These are phyloP conservation scores for Madurella fahalii DNA, from an alignment of 2,329 filamentous ascomycete genomes.

Conservation along the genomic window DNA sequence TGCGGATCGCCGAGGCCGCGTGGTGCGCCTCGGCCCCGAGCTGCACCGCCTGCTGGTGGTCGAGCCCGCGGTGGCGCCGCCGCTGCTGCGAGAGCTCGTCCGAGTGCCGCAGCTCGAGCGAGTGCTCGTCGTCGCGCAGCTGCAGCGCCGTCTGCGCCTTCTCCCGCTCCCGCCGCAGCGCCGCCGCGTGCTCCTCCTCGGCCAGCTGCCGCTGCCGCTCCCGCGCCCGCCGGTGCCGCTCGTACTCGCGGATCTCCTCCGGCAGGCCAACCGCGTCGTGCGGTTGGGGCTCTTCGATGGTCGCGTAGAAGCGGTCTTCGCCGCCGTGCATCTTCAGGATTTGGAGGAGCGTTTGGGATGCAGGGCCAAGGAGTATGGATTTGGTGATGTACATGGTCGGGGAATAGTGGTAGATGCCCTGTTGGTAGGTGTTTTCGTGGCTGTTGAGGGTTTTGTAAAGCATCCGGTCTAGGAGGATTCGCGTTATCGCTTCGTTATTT, in stretches of 20 bases:
- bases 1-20: slow-evolving; percentile 15
- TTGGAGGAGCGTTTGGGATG: slow-evolving; percentile 15
- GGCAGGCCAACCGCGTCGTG: slow-evolving; percentile 24
- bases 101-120: slow-evolving; percentile 13
- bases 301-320: slow-evolving; percentile 25
- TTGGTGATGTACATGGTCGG: slow-evolving; percentile 31
- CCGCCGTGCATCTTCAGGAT: slow-evolving; percentile 21
- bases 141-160: slow-evolving; percentile 14
- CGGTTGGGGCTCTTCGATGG: slow-evolving; percentile 22
- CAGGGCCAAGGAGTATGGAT: slow-evolving; percentile 20
- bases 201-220: slow-evolving; percentile 15
- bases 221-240: slow-evolving; percentile 18
- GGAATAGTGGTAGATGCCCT: slow-evolving; percentile 28
- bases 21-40: slow-evolving; percentile 17
- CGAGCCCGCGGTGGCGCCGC: slow-evolving; percentile 15
- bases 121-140: slow-evolving; percentile 17
- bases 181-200: slow-evolving; percentile 18
- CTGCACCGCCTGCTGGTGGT: slow-evolving; percentile 18
- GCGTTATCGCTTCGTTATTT: slow-evolving; percentile 24
- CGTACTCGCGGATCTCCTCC: slow-evolving; percentile 23
- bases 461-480: slow-evolving; percentile 25
- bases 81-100: slow-evolving; percentile 18
- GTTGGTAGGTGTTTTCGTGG: slow-evolving; percentile 28
- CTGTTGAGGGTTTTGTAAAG: slow-evolving; percentile 27
- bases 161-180: slow-evolving; percentile 20